phyloP scores from a whole-genome alignment of 208 protist species.

The Wallacemonas sp. region DNA sequence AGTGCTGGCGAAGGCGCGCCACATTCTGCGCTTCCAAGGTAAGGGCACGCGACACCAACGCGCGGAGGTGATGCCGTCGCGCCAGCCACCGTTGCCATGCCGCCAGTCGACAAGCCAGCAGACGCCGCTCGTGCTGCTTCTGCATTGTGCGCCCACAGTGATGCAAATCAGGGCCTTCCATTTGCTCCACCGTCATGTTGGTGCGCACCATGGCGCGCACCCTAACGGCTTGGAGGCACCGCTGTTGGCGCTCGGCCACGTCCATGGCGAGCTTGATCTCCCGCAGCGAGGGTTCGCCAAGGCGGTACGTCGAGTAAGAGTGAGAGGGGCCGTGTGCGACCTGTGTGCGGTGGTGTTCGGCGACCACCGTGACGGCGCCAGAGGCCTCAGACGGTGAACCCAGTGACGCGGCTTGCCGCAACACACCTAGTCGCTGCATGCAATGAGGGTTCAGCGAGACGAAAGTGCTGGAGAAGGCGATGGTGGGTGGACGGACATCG shows the following conservation, averaged over 20 bases:
- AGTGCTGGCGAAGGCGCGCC: not conserved
- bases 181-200: conserved; percentile 18
- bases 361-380: conserved; percentile 10
- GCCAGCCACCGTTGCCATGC: conserved; percentile 27
- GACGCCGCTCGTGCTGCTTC: not conserved
- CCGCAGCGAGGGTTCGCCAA: conserved; percentile 41
- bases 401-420: not conserved
- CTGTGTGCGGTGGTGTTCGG: conserved; percentile 26
- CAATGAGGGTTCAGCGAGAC: conserved; percentile 1
- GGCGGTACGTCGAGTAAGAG: conserved; percentile 25
- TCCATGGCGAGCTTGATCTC: conserved; percentile 34
- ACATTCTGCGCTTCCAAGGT: not conserved
- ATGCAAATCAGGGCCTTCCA: conserved; percentile 9
- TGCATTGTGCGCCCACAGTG: conserved; percentile 15
- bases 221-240: conserved; percentile 1
- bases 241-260: conserved; percentile 18
- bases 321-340: conserved; percentile 31
- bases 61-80: conserved; percentile 4
- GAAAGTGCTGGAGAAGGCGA: conserved; percentile 26
- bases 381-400: not conserved
- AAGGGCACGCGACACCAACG: not conserved
- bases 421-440: conserved; percentile 35
- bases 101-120: not conserved
- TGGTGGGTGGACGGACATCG: conserved; percentile 24
- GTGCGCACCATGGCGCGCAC: not conserved